Evolutionary conservation across 495 filamentous ascomycete genomes (phyloP), one percentile per base, ranked within the genome.

Genomic region (Podospora fimiseda): DNA sequence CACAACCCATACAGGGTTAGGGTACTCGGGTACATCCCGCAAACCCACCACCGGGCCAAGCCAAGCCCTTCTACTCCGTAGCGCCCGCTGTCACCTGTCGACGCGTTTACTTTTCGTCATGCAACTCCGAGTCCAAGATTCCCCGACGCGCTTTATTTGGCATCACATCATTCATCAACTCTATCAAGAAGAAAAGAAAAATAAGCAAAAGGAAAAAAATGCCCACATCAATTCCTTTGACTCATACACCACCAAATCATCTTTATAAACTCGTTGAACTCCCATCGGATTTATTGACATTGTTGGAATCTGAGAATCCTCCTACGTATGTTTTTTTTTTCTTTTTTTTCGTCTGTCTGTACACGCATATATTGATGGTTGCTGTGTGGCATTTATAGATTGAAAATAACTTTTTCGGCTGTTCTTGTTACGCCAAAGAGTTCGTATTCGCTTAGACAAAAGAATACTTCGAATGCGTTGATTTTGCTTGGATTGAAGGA

Each of bases 391-490:
- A n/a, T n/a, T n/a, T n/a, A n/a, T n/a, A n/a, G n/a, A n/a, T n/a
- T n/a, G n/a, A 21, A 5, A 33, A 33, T 11, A 6, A 11, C 27
- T 33, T 33, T 33, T 11, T 33, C 20, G 11, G 40, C 27, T n/a
- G 16, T 39, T 18, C 41, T 14, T 18, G 27, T 53, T 39, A 23
- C 19, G 9, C 19, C 42, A 8, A 14, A 23, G 2, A 75, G 82
- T 63, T 91, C 85, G 16, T 96, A 85, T 74, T 82, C 82, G 24
- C 75, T 95, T 46, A 88, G 88, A 16, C 89, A 95, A 67, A 90
- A 95, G 56, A 89, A 92, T 62, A 92, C 90, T 0, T 95, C 90
- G 14, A 96, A 96, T 64, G 85, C 86, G 5, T 70, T 95, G 33
- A 86, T 89, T 66, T 63, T 95, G 7, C 73, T 89, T 22, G 2